Conservation (phyloP, 2,329 filamentous ascomycete genomes). For the Tolypocladium paradoxum region DNA sequence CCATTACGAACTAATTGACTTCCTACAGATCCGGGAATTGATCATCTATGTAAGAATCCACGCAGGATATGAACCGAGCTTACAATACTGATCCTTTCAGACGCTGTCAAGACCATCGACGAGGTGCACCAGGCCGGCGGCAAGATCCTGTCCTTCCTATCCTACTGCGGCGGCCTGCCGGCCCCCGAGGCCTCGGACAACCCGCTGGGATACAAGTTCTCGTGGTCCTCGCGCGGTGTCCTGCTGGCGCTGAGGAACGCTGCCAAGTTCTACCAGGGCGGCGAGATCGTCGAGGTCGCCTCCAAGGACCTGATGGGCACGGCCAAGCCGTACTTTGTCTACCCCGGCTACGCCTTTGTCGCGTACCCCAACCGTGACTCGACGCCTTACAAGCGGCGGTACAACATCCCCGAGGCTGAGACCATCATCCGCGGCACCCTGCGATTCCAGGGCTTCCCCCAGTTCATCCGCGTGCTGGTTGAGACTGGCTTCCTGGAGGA, state of each 20-base stretch:
- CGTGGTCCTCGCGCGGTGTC: constrained; percentile 70
- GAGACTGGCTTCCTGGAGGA: constrained; percentile 84
- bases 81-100: constrained; percentile 26
- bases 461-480: constrained; percentile 79
- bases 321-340: constrained; percentile 85
- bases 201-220: constrained; percentile 85
- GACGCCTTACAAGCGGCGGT: constrained; percentile 76
- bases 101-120: constrained; percentile 79
- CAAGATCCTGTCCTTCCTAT: constrained; percentile 72
- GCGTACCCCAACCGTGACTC: constrained; percentile 91
- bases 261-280: constrained; percentile 74
- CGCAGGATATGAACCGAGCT: not conserved
- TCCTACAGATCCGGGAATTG: constrained; percentile 52
- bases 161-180: constrained; percentile 74
- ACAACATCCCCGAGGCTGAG: constrained; percentile 86
- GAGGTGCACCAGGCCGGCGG: constrained; percentile 81
- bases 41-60: constrained; percentile 40
- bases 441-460: constrained; percentile 79
- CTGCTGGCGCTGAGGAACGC: constrained; percentile 76
- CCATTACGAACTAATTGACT: not conserved
- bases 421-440: constrained; percentile 76
- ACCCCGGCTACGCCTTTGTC: constrained; percentile 76
- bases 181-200: constrained; percentile 69
- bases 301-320: constrained; percentile 66
- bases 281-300: constrained; percentile 57